These are phyloP conservation scores for Sapria himalayana DNA, from an alignment of 345 rosid genomes.

Conservation along the genomic window DNA sequence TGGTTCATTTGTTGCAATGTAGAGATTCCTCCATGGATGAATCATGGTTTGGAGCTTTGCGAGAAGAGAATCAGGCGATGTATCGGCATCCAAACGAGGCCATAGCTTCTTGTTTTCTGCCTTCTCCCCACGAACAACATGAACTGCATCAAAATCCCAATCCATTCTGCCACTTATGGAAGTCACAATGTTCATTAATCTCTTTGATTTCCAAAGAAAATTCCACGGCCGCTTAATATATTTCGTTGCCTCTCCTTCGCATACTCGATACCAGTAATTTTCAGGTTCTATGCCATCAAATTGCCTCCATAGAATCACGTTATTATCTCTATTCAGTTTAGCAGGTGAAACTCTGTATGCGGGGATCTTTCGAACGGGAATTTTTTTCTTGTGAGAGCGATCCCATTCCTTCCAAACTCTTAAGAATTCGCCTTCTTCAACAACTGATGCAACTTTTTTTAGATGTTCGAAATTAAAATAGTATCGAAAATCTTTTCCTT, in stretches of 20 bases:
- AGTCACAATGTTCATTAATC: slow-evolving; percentile 74
- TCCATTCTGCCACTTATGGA: slow-evolving; percentile 78
- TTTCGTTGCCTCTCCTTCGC: slow-evolving; percentile 69
- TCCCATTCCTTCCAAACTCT: slow-evolving; percentile 81
- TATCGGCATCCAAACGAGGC: slow-evolving; percentile 73
- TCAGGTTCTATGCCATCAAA: slow-evolving; percentile 73
- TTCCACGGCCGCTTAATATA: slow-evolving; percentile 70
- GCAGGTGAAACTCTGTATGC: slow-evolving; percentile 39
- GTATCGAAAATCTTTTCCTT: slow-evolving; percentile 72
- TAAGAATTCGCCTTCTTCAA: slow-evolving; percentile 62
- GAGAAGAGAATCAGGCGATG: slow-evolving; percentile 57
- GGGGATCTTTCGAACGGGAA: slow-evolving; percentile 55
- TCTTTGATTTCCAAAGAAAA: slow-evolving; percentile 80
- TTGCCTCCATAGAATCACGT: slow-evolving; percentile 72
- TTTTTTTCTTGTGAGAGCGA: slow-evolving; percentile 41
- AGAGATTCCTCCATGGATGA: slow-evolving; percentile 62
- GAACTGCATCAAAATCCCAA: slow-evolving; percentile 86
- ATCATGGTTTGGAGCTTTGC: slow-evolving; percentile 35
- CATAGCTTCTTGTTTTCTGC: slow-evolving; percentile 63
- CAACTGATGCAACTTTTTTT: slow-evolving; percentile 53
- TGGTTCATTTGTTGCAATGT: slow-evolving; percentile 67
- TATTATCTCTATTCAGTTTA: slow-evolving; percentile 62
- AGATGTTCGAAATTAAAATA: slow-evolving; percentile 89
- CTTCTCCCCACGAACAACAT: slow-evolving; percentile 84
- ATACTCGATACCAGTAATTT: slow-evolving; percentile 84